A percentile compares a stretch with the other conserved stretches of the same genome.
phyloP scores from a whole-genome alignment of 2,329 filamentous ascomycete species.

The Colletotrichum limetticola region DNA sequence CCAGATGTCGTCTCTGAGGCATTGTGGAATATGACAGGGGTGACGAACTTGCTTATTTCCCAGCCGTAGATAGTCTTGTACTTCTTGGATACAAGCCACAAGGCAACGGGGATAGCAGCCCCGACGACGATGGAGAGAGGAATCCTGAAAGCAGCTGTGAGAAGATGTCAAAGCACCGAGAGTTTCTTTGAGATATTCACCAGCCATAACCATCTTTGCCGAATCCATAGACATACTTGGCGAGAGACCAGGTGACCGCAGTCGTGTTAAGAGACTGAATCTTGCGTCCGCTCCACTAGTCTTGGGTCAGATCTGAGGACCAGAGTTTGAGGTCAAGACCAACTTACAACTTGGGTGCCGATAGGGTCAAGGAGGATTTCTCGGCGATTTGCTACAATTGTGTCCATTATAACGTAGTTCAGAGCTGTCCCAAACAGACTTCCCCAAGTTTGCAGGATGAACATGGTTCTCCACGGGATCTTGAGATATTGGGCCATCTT shows the following conservation, averaged over 20 bases:
- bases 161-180: background rate
- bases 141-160: conserved; percentile 46
- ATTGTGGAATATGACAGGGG: conserved; percentile 34
- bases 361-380: conserved; percentile 46
- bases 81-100: conserved; percentile 24
- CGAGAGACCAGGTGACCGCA: conserved; percentile 41
- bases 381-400: conserved; percentile 54
- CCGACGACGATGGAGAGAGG: conserved; percentile 53
- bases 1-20: conserved; percentile 31
- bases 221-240: conserved; percentile 38
- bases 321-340: too few species aligned
- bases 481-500: conserved; percentile 82
- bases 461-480: conserved; percentile 73
- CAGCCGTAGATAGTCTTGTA: conserved; percentile 31
- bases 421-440: conserved; percentile 53
- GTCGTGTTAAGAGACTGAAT: conserved; percentile 57
- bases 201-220: conserved; percentile 25
- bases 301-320: background rate
- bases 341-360: conserved; percentile 31
- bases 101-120: conserved; percentile 15
- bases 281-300: conserved; percentile 57
- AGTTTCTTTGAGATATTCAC: background rate
- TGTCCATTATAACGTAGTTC: conserved; percentile 58
- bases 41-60: conserved; percentile 29
- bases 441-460: conserved; percentile 65